Conservation (phyloP, 495 filamentous ascomycete species). For the Podospora pseudocomata region DNA sequence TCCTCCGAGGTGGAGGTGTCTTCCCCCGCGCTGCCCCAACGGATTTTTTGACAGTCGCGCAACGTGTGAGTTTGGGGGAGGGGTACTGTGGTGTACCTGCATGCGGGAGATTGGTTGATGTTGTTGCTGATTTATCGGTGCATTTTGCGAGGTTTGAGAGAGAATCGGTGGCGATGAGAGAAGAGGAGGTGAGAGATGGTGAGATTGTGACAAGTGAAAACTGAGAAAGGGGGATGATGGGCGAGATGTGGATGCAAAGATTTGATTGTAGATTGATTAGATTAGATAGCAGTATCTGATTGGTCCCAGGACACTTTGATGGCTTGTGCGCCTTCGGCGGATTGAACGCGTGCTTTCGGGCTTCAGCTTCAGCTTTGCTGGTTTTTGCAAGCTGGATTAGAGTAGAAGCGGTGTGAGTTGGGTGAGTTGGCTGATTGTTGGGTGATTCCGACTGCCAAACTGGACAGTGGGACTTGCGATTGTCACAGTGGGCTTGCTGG, state of each 20-base stretch:
- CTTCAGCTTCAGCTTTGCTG: not conserved
- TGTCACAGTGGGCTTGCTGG: not conserved
- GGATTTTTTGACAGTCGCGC: not conserved
- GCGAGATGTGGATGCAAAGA: not conserved
- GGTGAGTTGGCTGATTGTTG: not conserved
- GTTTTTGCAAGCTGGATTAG: not conserved
- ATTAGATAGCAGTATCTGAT: not conserved
- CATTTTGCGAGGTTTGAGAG: not conserved
- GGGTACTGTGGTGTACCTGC: not conserved
- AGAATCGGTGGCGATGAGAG: not conserved
- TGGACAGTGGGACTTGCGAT: too few species aligned
- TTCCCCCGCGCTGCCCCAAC: not conserved
- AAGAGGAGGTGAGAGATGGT: not conserved
- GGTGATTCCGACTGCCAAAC: too few species aligned
- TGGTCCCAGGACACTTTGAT: not conserved
- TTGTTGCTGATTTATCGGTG: not conserved
- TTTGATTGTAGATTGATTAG: not conserved
- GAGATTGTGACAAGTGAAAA: not conserved
- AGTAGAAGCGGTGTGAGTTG: not conserved
- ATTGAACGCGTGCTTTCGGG: not conserved
- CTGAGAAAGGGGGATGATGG: not conserved
- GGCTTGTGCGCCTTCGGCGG: not conserved
- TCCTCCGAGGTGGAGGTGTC: not conserved
- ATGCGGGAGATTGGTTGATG: not conserved
- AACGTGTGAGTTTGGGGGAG: not conserved